Base-by-base conservation (phyloP, 2,329 filamentous ascomycete genomes). In the Trichoderma citrinoviride region DNA sequence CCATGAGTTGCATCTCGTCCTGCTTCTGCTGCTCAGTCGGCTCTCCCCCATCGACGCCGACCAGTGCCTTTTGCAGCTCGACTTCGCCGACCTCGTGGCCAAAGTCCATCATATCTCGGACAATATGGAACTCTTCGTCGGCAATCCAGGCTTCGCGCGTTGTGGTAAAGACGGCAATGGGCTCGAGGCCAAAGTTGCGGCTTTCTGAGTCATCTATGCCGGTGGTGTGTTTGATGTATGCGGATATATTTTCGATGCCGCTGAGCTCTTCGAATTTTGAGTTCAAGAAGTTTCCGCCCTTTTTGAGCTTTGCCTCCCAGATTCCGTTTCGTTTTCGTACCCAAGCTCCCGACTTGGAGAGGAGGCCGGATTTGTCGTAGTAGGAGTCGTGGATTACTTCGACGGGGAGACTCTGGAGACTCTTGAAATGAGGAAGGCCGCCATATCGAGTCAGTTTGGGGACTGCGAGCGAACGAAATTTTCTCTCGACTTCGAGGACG, bases 101-200 rank as follows among this genome's bases (percentile, higher is more conserved):
- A 46, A 63, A 63, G 27, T 63, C 50, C 60, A 63, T 55, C 15
- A 25, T 47, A 6, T 63, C 60, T 8, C 55, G 50, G 10, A 47
- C 41, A 46, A 55, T 44, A 14, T 46, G 60, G 19, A 63, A 63
- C 27, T 63, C 60, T 3, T 19, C 25, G 15, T 63, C 40, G 4
- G 60, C 60, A 21, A 63, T 44, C 60, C 60, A 63, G 5, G 50
- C 43, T 43, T 61, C 46, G n/a, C 57, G 46, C 4, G 21, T 61
- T 3, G 57, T 61, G 14, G 46, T 29, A 14, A 61, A 63, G n/a
- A 25, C n/a, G 1, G 49, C 60, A 23, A 46, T 56, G n/a, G 40
- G 40, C 21, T 56, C 19, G 1, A 63, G 50, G 21, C 47, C 60
- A 37, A 63, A 56, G 12, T 63, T 19, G 23, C 3, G n/a, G 3